These are phyloP conservation scores for Aquilaria agallochum DNA, from an alignment of 441 rosid species.

Conservation along the genomic window DNA sequence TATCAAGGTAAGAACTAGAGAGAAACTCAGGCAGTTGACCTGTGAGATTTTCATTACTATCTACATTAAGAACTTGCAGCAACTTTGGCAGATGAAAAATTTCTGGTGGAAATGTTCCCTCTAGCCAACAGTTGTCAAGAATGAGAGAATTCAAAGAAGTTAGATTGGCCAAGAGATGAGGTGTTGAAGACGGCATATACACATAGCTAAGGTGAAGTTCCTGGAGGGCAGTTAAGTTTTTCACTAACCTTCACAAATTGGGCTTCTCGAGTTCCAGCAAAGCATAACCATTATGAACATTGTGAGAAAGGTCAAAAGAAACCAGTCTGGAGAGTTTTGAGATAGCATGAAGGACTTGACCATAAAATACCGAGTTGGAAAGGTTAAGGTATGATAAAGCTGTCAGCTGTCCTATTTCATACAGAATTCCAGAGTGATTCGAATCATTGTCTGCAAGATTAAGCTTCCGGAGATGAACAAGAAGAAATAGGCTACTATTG, in stretches of 20 bases:
- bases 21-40: slow-evolving; percentile 6
- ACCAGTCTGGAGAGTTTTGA: neutral
- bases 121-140: neutral
- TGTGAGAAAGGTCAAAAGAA: neutral
- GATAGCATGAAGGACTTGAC: slow-evolving; percentile 4
- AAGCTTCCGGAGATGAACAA: neutral
- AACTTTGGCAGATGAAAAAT: slow-evolving; percentile 16
- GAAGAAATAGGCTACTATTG: slow-evolving; percentile 4
- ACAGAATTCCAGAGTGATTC: slow-evolving; percentile 2
- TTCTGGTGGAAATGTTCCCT: slow-evolving; percentile 6
- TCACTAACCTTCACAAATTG: slow-evolving; percentile 1
- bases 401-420: neutral
- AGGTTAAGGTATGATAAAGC: neutral
- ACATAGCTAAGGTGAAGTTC: neutral
- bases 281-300: neutral
- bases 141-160: slow-evolving; percentile 9
- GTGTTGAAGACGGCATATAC: slow-evolving; percentile 10
- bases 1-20: neutral
- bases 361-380: neutral
- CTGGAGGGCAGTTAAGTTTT: neutral
- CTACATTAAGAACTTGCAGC: neutral
- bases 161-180: slow-evolving; percentile 2
- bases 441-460: slow-evolving; percentile 11
- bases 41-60: neutral
- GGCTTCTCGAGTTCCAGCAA: neutral